These are phyloP conservation scores for Chaetomiaceae sp. DNA, from an alignment of 2,329 filamentous ascomycete species.

Conservation along the genomic window DNA sequence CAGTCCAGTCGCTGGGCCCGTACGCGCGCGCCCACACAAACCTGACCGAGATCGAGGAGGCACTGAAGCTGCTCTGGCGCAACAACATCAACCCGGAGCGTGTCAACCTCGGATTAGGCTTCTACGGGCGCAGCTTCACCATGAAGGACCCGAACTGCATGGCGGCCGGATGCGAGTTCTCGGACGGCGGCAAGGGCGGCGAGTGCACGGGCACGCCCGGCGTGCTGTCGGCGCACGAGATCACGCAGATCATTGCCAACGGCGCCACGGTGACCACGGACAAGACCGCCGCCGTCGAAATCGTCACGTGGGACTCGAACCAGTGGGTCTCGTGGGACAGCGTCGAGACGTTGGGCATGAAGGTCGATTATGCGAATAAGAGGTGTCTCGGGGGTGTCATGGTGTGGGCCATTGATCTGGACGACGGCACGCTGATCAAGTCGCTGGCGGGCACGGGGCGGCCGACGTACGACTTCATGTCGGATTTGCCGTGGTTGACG, in stretches of 20 bases:
- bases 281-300: conserved; percentile 28
- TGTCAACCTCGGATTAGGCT: conserved; percentile 39
- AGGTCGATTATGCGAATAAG: conserved; percentile 15
- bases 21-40: conserved; percentile 39
- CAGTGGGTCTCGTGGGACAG: conserved; percentile 37
- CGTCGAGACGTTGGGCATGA: conserved; percentile 28
- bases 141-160: conserved; percentile 24
- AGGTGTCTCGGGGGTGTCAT: conserved; percentile 24
- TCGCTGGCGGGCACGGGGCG: conserved; percentile 2
- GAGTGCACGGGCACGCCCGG: conserved; percentile 28
- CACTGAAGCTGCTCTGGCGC: conserved; percentile 43
- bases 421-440: conserved; percentile 15
- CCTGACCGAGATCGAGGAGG: conserved; percentile 40
- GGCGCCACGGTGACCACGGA: conserved; percentile 22
- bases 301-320: conserved; percentile 26
- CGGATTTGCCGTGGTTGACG: neutral
- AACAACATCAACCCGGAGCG: conserved; percentile 37
- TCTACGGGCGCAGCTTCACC: conserved; percentile 37
- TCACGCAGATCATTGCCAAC: conserved; percentile 25
- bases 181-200: conserved; percentile 23
- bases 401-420: conserved; percentile 29
- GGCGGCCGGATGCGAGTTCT: conserved; percentile 28
- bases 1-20: conserved; percentile 26
- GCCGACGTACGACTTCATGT: neutral
- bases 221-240: conserved; percentile 30